Evolutionary conservation across 192 early-diverging fungal species (phyloP).

Genomic region (Lobosporangium transversale): DNA sequence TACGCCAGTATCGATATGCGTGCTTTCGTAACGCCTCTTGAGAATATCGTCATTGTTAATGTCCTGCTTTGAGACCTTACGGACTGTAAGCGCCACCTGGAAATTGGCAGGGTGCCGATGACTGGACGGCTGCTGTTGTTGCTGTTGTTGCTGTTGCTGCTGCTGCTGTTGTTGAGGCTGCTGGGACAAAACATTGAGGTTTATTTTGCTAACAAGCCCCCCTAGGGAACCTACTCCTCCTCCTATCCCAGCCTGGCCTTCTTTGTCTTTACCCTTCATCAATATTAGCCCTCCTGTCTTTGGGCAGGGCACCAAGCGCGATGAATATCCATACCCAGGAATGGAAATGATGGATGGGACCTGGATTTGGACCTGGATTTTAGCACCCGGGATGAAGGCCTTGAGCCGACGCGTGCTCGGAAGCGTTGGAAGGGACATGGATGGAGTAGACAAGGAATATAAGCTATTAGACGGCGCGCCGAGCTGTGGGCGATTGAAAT

Average conservation of each 20-base stretch:
- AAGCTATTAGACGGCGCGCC: constrained; percentile 11
- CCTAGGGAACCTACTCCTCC: not conserved
- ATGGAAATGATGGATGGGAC: constrained; percentile 39
- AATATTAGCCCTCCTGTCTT: constrained; percentile 30
- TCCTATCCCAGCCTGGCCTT: not conserved
- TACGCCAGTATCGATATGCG: not conserved
- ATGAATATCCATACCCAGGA: constrained; percentile 25
- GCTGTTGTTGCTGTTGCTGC: not conserved
- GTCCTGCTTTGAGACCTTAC: constrained; percentile 30
- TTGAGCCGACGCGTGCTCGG: constrained; percentile 36
- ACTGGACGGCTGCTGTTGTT: not conserved
- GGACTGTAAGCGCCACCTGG: constrained; percentile 41
- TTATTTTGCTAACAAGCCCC: not conserved
- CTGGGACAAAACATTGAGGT: not conserved
- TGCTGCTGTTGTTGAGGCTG: not conserved
- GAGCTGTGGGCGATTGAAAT: constrained; percentile 22
- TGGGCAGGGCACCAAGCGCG: constrained; percentile 25
- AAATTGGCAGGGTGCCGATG: constrained; percentile 20
- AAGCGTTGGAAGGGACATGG: constrained; percentile 36
- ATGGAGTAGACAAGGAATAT: constrained; percentile 29
- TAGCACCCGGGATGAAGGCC: constrained; percentile 48
- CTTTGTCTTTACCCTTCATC: not conserved
- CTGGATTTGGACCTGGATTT: constrained; percentile 42
- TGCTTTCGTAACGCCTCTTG: constrained; percentile 23
- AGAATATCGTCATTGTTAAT: constrained; percentile 17